A percentile compares a stretch with the other conserved stretches of the same genome.
phyloP scores from a whole-genome alignment of 139 green algal species.

The Tetradesmus obliquus region DNA sequence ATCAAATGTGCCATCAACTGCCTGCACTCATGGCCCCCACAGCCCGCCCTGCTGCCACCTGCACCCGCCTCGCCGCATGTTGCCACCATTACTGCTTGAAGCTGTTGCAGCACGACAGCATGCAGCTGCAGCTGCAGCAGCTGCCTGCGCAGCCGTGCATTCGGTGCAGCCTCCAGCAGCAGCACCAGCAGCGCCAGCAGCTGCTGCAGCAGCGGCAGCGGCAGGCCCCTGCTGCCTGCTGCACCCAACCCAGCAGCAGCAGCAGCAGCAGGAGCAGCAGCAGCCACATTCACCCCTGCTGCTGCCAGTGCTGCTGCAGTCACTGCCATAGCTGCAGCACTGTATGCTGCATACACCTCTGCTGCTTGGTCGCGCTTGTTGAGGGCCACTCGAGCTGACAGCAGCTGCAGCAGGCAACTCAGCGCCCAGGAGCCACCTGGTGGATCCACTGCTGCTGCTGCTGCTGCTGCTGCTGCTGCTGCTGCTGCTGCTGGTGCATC shows the following conservation, averaged over 20 bases:
- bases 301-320: neutral
- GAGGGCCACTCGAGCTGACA: slow-evolving; percentile 7
- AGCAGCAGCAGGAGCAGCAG: neutral
- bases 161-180: slow-evolving; percentile 3
- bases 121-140: slow-evolving; percentile 26
- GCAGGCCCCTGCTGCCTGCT: neutral
- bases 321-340: neutral
- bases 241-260: neutral
- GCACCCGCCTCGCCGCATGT: neutral
- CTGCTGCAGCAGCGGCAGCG: slow-evolving; percentile 3
- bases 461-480: slow-evolving; percentile 30
- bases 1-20: neutral
- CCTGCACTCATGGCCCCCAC: neutral
- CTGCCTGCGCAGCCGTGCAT: neutral
- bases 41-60: neutral
- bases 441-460: neutral
- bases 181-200: slow-evolving; percentile 1
- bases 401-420: slow-evolving; percentile 23
- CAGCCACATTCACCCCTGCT: neutral
- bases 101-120: neutral
- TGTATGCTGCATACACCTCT: slow-evolving; percentile 14
- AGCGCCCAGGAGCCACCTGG: neutral
- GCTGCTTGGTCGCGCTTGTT: neutral
- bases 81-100: neutral
- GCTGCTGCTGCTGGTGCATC: neutral